Percentiles rank a stretch among this genome's conserved stretches.
Conservation (phyloP, 2,329 filamentous ascomycete genomes). For the Camillea tinctor region DNA sequence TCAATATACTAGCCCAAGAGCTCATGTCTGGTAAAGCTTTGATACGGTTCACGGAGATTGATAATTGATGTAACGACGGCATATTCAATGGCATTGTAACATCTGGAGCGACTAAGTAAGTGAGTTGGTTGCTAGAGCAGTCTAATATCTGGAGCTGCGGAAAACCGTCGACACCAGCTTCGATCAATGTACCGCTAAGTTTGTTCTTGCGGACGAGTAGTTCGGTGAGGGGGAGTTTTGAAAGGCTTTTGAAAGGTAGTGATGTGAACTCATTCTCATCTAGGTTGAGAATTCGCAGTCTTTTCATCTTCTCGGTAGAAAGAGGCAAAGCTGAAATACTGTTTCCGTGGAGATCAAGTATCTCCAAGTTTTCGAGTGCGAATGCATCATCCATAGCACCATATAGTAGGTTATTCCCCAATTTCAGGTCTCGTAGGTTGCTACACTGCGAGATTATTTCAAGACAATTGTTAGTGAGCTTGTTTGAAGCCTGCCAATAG, state of each 20-base stretch:
- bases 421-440: slow-evolving; percentile 73
- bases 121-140: slow-evolving; percentile 72
- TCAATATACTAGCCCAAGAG: slow-evolving; percentile 71
- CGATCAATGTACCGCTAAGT: slow-evolving; percentile 70
- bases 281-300: slow-evolving; percentile 74
- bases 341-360: slow-evolving; percentile 80
- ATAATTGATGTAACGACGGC: slow-evolving; percentile 71
- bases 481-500: slow-evolving; percentile 69
- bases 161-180: slow-evolving; percentile 56
- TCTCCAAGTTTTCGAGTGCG: slow-evolving; percentile 68
- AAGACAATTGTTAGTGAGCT: slow-evolving; percentile 69
- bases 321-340: slow-evolving; percentile 69
- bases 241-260: slow-evolving; percentile 69
- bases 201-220: slow-evolving; percentile 76
- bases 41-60: slow-evolving; percentile 79
- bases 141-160: slow-evolving; percentile 72
- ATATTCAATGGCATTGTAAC: slow-evolving; percentile 51
- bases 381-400: slow-evolving; percentile 67
- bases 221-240: slow-evolving; percentile 68
- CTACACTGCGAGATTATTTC: slow-evolving; percentile 72
- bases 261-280: slow-evolving; percentile 73
- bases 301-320: slow-evolving; percentile 63
- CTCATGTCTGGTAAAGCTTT: slow-evolving; percentile 69
- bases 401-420: slow-evolving; percentile 74
- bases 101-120: slow-evolving; percentile 45